Percentiles rank a stretch among this genome's conserved stretches.
These are phyloP conservation scores for Gaultheria prostrata DNA, from an alignment of 148 eudicot genomes.

Conservation along the genomic window DNA sequence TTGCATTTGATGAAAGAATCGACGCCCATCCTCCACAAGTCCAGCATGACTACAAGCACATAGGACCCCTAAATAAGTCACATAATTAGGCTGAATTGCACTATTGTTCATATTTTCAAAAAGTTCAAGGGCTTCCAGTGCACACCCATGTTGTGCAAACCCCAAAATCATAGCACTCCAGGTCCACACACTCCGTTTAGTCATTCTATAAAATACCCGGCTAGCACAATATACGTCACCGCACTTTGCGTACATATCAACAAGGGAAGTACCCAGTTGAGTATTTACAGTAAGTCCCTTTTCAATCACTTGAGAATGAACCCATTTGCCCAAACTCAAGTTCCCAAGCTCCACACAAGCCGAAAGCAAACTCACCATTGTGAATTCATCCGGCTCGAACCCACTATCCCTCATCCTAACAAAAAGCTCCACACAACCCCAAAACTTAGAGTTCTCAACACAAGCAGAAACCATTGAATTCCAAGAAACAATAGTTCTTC, in stretches of 20 bases:
- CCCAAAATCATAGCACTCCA: constrained; percentile 71
- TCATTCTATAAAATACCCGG: constrained; percentile 33
- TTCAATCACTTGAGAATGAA: constrained; percentile 48
- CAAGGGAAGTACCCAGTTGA: constrained; percentile 50
- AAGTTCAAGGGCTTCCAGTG: constrained; percentile 37
- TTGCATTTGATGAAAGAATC: constrained; percentile 41
- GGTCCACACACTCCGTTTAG: constrained; percentile 36
- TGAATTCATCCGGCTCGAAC: constrained; percentile 42
- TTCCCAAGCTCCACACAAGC: constrained; percentile 45
- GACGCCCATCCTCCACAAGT: constrained; percentile 36
- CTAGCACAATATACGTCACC: constrained; percentile 43
- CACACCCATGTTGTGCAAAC: constrained; percentile 48
- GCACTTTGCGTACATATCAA: constrained; percentile 61
- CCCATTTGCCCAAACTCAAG: constrained; percentile 44
- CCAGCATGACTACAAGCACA: constrained; percentile 57
- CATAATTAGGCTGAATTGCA: constrained; percentile 36
- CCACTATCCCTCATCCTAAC: constrained; percentile 37
- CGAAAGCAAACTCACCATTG: constrained; percentile 53
- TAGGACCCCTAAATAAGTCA: constrained; percentile 49
- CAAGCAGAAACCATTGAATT: constrained; percentile 45
- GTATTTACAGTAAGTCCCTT: constrained; percentile 36
- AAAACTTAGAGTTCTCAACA: constrained; percentile 30
- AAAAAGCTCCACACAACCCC: constrained; percentile 38
- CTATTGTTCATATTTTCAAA: constrained; percentile 37
- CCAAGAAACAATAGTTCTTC: constrained; percentile 51